Conservation (phyloP, 2,329 filamentous ascomycete species). For the Pseudocercospora ulei region DNA sequence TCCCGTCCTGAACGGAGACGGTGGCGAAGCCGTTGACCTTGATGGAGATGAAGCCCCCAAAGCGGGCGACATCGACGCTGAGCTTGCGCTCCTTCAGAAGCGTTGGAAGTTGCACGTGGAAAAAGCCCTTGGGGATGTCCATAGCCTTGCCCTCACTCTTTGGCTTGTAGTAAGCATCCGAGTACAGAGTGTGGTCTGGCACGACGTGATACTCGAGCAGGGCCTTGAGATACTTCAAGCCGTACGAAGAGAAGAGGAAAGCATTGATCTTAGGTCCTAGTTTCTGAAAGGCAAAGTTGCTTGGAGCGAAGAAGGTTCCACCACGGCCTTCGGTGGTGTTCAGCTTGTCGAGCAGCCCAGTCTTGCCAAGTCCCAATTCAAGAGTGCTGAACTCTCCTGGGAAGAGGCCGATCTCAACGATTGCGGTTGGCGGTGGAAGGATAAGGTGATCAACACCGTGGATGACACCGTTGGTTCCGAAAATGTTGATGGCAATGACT, state of each 20-base stretch:
- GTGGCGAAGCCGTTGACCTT: conserved; percentile 63
- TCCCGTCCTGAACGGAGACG: conserved; percentile 58
- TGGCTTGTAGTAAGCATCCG: conserved; percentile 61
- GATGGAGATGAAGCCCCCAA: conserved; percentile 59
- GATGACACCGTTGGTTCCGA: conserved; percentile 68
- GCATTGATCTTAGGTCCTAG: conserved; percentile 65
- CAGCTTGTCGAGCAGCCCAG: conserved; percentile 55
- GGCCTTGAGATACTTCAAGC: conserved; percentile 65
- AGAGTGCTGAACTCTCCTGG: conserved; percentile 71
- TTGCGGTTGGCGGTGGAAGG: conserved; percentile 60
- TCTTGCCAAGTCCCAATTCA: conserved; percentile 62
- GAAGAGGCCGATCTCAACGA: conserved; percentile 54
- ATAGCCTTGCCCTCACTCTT: conserved; percentile 21
- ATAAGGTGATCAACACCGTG: conserved; percentile 67
- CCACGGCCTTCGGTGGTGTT: conserved; percentile 50
- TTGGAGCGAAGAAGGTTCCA: conserved; percentile 70
- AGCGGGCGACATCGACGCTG: conserved; percentile 60
- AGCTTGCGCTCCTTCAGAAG: conserved; percentile 57
- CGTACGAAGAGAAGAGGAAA: conserved; percentile 72
- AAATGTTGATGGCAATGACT: conserved; percentile 59
- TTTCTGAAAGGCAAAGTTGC: conserved; percentile 67
- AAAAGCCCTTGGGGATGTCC: conserved; percentile 41
- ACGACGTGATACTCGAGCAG: conserved; percentile 72
- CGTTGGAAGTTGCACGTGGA: conserved; percentile 63
- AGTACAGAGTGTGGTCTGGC: conserved; percentile 66